Conservation (phyloP, 257 asterid genomes). For the Cynanchum wilfordii region DNA sequence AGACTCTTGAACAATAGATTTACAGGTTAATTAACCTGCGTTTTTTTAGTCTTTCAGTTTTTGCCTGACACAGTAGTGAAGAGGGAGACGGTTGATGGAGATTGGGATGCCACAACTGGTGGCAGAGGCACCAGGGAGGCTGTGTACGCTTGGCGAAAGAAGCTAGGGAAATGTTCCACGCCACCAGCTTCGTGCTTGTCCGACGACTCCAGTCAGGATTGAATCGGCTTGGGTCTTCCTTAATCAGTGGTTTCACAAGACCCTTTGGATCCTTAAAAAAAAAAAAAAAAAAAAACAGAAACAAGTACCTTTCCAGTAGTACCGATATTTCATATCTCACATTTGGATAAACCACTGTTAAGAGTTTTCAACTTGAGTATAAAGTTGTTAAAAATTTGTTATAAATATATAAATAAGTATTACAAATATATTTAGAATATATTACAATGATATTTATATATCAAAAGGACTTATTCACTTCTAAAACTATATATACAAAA, state of each 20-base stretch:
- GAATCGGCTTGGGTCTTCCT: neutral
- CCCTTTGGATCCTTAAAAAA: no score
- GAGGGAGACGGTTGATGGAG: neutral
- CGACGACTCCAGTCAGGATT: conserved; percentile 39
- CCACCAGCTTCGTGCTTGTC: conserved; percentile 39
- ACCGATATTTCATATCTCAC: no score
- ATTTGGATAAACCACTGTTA: no score
- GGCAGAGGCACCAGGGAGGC: conserved; percentile 12
- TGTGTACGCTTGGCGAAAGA: conserved; percentile 13
- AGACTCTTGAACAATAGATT: neutral
- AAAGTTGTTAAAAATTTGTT: no score
- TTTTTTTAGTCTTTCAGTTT: conserved; percentile 4
- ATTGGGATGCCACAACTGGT: conserved; percentile 7
- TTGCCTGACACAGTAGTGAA: neutral
- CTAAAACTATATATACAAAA: no score
- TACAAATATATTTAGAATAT: no score
- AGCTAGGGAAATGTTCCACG: conserved; percentile 24
- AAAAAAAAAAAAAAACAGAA: no score
- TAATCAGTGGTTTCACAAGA: neutral
- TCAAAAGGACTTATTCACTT: no score
- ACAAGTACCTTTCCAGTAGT: no score
- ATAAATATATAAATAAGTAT: no score
- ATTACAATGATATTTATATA: no score
- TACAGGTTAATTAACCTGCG: neutral
- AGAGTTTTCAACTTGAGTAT: no score